Evolutionary conservation across 371 early-diverging fungal genomes (phyloP).

Genomic region (Mortierella sp.): DNA sequence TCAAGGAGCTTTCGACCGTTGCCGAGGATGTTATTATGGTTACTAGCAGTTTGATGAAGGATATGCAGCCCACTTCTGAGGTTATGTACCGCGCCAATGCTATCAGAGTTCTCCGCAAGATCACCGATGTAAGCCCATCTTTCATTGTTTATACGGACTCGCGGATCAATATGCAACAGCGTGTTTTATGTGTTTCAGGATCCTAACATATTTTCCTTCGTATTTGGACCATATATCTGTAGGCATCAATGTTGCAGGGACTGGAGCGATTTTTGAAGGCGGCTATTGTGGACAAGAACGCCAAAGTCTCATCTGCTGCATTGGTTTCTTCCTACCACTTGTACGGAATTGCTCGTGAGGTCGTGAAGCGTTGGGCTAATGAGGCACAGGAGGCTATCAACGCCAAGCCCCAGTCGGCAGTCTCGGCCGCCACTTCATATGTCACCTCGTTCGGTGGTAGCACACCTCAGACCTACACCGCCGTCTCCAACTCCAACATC

Average conservation of each 20-base stretch:
- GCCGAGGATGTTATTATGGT: conserved; percentile 99
- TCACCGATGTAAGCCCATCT: conserved; percentile 86
- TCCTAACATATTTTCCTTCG: not conserved
- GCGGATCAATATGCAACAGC: not conserved
- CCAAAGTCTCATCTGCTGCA: conserved; percentile 93
- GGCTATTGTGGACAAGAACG: conserved; percentile 96
- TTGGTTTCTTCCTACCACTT: conserved; percentile 94
- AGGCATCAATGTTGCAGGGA: conserved; percentile 95
- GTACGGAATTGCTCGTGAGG: conserved; percentile 75
- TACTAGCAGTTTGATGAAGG: conserved; percentile 95
- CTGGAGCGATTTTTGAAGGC: conserved; percentile 98
- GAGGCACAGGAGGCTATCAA: conserved; percentile 71
- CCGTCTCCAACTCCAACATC: conserved; percentile 78
- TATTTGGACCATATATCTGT: not conserved
- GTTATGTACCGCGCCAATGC: conserved; percentile 95
- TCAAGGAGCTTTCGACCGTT: conserved; percentile 94
- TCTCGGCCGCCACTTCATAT: conserved; percentile 65
- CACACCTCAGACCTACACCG: conserved; percentile 61
- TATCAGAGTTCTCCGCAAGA: conserved; percentile 95
- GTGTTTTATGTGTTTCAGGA: not conserved
- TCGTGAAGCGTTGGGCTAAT: conserved; percentile 66
- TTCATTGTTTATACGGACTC: not conserved
- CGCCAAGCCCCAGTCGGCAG: conserved; percentile 78
- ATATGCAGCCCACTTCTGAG: conserved; percentile 94
- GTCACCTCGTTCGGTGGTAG: conserved; percentile 68